Base-by-base conservation (phyloP, 805 yeast genomes). In the Sugiyamaella americana region DNA sequence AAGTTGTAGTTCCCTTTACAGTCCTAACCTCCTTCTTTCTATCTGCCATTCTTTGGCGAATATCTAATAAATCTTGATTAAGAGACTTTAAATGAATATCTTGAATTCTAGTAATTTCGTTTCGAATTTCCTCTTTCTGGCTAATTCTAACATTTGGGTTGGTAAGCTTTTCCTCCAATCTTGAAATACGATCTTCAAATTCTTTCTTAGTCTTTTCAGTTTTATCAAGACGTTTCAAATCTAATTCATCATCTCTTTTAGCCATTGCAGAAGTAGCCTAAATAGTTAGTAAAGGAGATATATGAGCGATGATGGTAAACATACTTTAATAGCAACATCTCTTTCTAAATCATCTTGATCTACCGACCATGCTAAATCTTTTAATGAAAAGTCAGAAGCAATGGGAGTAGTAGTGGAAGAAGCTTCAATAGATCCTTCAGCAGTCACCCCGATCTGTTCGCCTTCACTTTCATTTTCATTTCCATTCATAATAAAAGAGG, bases 321-420 rank as follows among this genome's bases (percentile, higher is more conserved):
- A 13, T 44, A 58, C 70, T 50, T 63, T 52, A 18, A 44, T 69
- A 16, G 87, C 87, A 29, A 91, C 81, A 47, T 76, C 70, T 40
- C 77, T 67, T 58, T 89, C 98, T n/a, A 91, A 64, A 5, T 81
- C 80, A 44, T 76, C 80, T 62, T 93, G 98, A 56, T 85, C 88
- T 49, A 87, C 79, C 2, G 87, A 43, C 58, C 54, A 53, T 13
- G 58, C 37, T n/a, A 29, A 29, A 29, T 29, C n/a, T 11, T n/a
- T n/a, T n/a, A n/a, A n/a, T n/a, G n/a, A n/a, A n/a, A n/a, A n/a
- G n/a, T n/a, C n/a, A n/a, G n/a, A n/a, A n/a, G n/a, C n/a, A n/a
- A n/a, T n/a, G n/a, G n/a, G n/a, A n/a, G n/a, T n/a, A n/a, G n/a
- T n/a, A n/a, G n/a, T n/a, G n/a, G n/a, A n/a, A n/a, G n/a, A n/a